Base-by-base conservation (phyloP, 2,329 filamentous ascomycete genomes). In the Aspergillus spinulosporus region DNA sequence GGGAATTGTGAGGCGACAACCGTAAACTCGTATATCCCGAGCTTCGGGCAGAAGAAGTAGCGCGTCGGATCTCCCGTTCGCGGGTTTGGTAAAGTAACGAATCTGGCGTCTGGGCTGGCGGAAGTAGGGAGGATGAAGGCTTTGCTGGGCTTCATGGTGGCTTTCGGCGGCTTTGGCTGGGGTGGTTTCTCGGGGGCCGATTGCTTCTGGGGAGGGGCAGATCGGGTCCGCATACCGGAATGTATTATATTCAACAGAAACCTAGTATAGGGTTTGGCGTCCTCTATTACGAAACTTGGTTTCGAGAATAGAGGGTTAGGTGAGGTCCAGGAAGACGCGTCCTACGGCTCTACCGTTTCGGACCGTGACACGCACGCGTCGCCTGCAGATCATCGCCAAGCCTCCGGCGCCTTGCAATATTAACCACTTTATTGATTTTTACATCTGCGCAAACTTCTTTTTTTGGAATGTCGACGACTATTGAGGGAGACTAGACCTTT, bases 11-110 rank as follows among this genome's bases (percentile, higher is more conserved):
- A 76, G 5, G 78, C 72, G 53, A 87, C 75, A 52, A 77, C 77
- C 2, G 82, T 87, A 66, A 88, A 85, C 62, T 88, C 84, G 65
- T 82, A 83, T 54, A 87, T 73, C 3, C 85, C 84, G 21, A 76
- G 76, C 28, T 78, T 69, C 0, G 84, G 84, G 59, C 83, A 86
- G 64, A 85, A 83, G 58, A 81, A 80, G 63, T 85, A 87, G 59
- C 82, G 76, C 45, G 72, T 79, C 3, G 77, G 69, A 5, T 67
- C 68, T 3, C 67, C 69, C 11, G 78, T 82, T 37, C 78, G 77
- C 5, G 84, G 84, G 57, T 84, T 78, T 3, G 80, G 76, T 8
- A 88, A 70, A 3, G 78, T 80, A 56, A 85, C 66, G 46, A 87
- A 81, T 52, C 83, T 78, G 42, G 83, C 78, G 59, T 81, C 75